Evolutionary conservation across 2,329 filamentous ascomycete genomes (phyloP), one percentile per base, ranked within the genome.

Genomic region (Lithohypha guttulata): DNA sequence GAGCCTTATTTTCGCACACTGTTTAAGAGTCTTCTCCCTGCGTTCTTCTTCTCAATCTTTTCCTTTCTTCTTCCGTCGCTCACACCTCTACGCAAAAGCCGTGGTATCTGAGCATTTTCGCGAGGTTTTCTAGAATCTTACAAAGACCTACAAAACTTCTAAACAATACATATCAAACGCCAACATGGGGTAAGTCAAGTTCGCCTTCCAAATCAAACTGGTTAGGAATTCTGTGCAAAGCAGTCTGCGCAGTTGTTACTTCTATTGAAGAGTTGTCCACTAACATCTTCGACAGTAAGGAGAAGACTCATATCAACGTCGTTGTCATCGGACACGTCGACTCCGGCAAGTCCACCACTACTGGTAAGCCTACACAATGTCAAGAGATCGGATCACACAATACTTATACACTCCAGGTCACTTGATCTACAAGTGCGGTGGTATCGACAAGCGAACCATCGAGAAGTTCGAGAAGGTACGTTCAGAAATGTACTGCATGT

Each of bases 381-480:
- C 56, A 51, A 53, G 54, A 52, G 42, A 51, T 40, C 15, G 34
- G 42, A 49, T 41, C 52, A 39, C 46, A 54, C 47, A 30, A 45
- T 45, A 45, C 48, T 57, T 45, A 56, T 48, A 54, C 34, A 45
- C 33, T 46, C 68, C 66, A 82, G 78, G 80, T 69, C 80, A 89
- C 77, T 81, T 98, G 80, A 96, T 98, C 84, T 96, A 96, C 86
- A 89, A 98, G 83, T 96, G 91, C 78, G 91, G 91, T 82, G 91
- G 91, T 85, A 98, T 96, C 66, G 91, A 98, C 84, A 86, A 89
- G 79, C 89, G 91, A 86, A 96, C 89, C 71, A 98, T 98, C 68
- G 91, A 98, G 83, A 98, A 98, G 84, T 98, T 98, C 81, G 91
- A 98, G 87, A 98, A 98, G 85, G 86, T 93, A 71, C 66, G 78